Percentiles rank a stretch among this genome's conserved stretches.
Conservation (phyloP, 2,329 filamentous ascomycete genomes). For the Ceratocystis albifundus region DNA sequence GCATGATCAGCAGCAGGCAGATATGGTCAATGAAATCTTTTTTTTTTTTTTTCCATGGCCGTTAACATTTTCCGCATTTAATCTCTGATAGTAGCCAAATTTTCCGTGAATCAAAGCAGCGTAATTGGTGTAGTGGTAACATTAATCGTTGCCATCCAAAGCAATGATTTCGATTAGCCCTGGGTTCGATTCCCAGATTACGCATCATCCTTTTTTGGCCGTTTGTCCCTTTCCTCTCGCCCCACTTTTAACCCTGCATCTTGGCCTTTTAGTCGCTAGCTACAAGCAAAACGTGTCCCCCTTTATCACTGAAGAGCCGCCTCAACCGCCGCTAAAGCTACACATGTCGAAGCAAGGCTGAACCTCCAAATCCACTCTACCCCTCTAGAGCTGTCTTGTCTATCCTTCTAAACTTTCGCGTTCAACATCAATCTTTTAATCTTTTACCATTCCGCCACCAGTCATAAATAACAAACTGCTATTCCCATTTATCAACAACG, state of each 20-base stretch:
- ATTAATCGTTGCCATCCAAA: conserved; percentile 1
- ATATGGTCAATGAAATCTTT: no score
- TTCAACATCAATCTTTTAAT: neutral
- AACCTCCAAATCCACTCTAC: conserved; percentile 12
- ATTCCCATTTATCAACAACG: neutral
- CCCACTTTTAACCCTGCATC: neutral
- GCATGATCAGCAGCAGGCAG: no score
- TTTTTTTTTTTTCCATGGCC: neutral
- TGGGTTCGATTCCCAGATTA: conserved; percentile 9
- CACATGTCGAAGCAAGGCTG: neutral
- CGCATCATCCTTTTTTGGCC: neutral
- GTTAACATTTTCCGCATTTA: neutral
- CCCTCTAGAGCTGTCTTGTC: conserved; percentile 9
- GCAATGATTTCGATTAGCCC: conserved; percentile 9
- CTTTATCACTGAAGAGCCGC: neutral
- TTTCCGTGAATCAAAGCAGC: neutral
- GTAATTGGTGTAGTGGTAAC: conserved; percentile 9
- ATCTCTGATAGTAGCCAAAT: neutral
- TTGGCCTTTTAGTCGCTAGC: neutral
- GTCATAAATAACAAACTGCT: neutral
- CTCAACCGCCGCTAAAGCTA: neutral
- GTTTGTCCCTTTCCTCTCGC: neutral
- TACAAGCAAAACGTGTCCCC: conserved; percentile 11
- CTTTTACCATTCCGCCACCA: neutral
- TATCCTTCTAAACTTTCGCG: neutral